Evolutionary conservation across 345 rosid species (phyloP).

Genomic region (Lenwebbia sp.): DNA sequence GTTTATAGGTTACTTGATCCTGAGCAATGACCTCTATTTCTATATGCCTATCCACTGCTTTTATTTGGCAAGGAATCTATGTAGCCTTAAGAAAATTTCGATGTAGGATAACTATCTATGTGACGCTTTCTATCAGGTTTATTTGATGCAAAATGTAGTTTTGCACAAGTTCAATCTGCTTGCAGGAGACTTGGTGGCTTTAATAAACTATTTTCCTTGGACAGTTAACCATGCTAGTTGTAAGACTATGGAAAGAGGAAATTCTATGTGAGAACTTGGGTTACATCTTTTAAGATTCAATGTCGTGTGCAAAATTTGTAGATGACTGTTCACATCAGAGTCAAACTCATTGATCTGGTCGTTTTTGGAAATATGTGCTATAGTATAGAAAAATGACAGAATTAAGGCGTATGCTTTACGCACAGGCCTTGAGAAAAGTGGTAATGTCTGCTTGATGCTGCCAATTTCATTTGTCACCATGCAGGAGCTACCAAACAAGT

Average conservation of each 20-base stretch:
- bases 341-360: not conserved
- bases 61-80: not conserved
- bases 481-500: slow-evolving; percentile 87
- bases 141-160: not conserved
- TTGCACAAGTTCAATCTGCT: not conserved
- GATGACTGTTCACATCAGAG: not conserved
- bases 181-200: not conserved
- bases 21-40: not conserved
- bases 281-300: not conserved
- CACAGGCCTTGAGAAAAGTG: not conserved
- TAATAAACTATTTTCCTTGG: not conserved
- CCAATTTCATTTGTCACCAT: slow-evolving; percentile 3
- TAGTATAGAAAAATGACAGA: not conserved
- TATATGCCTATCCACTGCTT: not conserved
- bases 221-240: not conserved
- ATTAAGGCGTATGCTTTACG: not conserved
- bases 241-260: not conserved
- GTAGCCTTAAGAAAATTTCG: not conserved
- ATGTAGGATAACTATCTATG: not conserved
- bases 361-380: not conserved
- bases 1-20: not conserved
- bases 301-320: not conserved
- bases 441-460: not conserved
- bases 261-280: not conserved
- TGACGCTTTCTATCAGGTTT: not conserved